Evolutionary conservation across 2,329 filamentous ascomycete genomes (phyloP).

Genomic region (Trichothecium sympodiale): DNA sequence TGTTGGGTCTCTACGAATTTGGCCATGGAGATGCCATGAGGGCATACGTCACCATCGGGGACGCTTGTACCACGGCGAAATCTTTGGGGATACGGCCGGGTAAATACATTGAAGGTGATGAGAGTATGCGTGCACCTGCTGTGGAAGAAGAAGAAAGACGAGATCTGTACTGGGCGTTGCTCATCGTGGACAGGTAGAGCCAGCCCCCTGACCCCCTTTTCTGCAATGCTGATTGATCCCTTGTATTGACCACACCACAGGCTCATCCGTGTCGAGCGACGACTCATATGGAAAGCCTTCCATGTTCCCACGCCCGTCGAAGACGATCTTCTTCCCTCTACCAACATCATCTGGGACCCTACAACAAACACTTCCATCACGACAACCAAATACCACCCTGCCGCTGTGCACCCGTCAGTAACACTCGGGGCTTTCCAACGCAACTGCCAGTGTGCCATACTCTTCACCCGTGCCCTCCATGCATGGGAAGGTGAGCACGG

Average conservation of each 20-base stretch:
- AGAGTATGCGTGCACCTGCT: conserved; percentile 15
- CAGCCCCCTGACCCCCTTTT: not conserved
- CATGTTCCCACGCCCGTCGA: conserved; percentile 24
- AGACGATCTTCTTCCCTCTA: conserved; percentile 22
- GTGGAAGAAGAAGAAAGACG: conserved; percentile 26
- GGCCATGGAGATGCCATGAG: conserved; percentile 28
- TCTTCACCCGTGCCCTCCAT: conserved; percentile 17
- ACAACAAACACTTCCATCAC: conserved; percentile 11
- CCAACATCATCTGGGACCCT: conserved; percentile 20
- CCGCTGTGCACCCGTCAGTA: conserved; percentile 15
- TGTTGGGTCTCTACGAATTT: conserved; percentile 32
- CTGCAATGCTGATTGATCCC: not conserved
- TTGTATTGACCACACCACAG: conserved; percentile 7
- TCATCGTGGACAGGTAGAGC: conserved; percentile 32
- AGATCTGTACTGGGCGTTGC: conserved; percentile 31
- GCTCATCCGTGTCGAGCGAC: conserved; percentile 19
- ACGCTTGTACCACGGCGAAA: conserved; percentile 24
- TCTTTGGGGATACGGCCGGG: conserved; percentile 24
- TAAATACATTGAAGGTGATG: conserved; percentile 17
- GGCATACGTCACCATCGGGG: conserved; percentile 31
- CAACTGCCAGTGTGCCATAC: conserved; percentile 23
- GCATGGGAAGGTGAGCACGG: conserved; percentile 11
- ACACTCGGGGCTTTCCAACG: conserved; percentile 22
- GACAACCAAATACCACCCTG: conserved; percentile 15
- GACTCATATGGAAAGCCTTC: conserved; percentile 18